phyloP scores from a whole-genome alignment of 2,329 filamentous ascomycete genomes.

The Diplodia seriata region DNA sequence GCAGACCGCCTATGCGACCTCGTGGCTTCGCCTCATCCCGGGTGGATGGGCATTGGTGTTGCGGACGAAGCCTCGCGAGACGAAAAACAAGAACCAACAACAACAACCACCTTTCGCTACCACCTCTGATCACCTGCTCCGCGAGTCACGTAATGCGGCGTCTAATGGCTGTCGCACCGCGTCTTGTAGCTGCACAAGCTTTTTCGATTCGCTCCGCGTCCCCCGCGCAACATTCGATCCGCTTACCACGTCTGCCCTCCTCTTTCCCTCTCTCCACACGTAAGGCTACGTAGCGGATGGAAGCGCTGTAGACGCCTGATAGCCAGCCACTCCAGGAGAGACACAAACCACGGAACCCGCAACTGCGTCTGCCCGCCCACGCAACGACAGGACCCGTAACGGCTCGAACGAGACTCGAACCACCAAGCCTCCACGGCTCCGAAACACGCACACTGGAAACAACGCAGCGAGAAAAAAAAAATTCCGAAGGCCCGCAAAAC shows the following conservation, averaged over 20 bases:
- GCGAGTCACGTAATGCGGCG: slow-evolving; percentile 7
- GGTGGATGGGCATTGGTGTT: neutral
- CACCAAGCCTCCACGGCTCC: slow-evolving; percentile 13
- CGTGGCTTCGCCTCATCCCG: neutral
- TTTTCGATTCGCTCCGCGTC: slow-evolving; percentile 17
- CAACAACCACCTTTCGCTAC: neutral
- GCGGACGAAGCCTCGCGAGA: neutral
- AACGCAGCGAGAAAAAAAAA: slow-evolving; percentile 4
- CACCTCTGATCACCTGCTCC: slow-evolving; percentile 10
- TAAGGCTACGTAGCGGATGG: neutral
- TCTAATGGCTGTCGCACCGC: neutral
- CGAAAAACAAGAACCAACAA: slow-evolving; percentile 2
- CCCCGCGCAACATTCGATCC: neutral
- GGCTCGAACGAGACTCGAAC: slow-evolving; percentile 20
- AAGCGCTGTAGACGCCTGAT: slow-evolving; percentile 21
- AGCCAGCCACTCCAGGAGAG: neutral
- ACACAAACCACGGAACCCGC: neutral
- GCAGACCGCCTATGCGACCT: neutral
- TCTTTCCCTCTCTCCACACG: neutral
- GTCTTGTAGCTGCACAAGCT: slow-evolving; percentile 10
- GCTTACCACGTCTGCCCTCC: neutral
- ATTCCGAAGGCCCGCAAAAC: neutral
- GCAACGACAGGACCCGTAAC: neutral
- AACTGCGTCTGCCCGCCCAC: neutral
- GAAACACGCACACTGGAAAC: slow-evolving; percentile 6